Conservation (phyloP, 305 asterid species). For the Fraxinus xanthoxyloides region DNA sequence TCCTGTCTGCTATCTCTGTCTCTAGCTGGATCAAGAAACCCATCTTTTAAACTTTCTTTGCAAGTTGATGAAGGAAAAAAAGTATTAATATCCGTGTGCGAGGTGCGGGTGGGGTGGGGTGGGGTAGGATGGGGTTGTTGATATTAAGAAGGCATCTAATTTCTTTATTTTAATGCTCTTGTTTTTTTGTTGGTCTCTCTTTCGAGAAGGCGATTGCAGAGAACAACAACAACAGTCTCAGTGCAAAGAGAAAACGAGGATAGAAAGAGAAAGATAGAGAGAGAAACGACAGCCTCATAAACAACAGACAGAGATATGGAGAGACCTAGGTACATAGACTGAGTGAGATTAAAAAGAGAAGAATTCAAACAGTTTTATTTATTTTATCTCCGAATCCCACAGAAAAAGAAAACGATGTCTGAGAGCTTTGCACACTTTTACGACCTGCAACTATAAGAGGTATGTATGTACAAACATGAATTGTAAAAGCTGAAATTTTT, state of each 20-base stretch:
- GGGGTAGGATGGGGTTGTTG: not conserved
- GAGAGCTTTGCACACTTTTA: slow-evolving; percentile 61
- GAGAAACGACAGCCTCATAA: slow-evolving; percentile 51
- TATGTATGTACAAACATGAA: slow-evolving; percentile 32
- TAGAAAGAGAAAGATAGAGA: slow-evolving; percentile 37
- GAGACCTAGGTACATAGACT: not conserved
- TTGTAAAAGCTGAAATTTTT: slow-evolving; percentile 43
- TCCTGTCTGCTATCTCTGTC: slow-evolving; percentile 46
- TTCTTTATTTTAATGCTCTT: slow-evolving; percentile 10
- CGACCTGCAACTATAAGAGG: slow-evolving; percentile 75
- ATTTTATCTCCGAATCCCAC: slow-evolving; percentile 42
- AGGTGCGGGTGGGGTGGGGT: not conserved
- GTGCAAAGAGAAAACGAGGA: slow-evolving; percentile 34
- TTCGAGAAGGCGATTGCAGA: slow-evolving; percentile 82
- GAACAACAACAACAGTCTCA: slow-evolving; percentile 46
- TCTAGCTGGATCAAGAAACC: slow-evolving; percentile 36
- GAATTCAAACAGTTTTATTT: slow-evolving; percentile 4
- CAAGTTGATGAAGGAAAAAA: slow-evolving; percentile 35
- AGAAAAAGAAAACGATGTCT: slow-evolving; percentile 86
- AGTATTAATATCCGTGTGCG: not conserved
- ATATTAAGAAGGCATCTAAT: slow-evolving; percentile 31
- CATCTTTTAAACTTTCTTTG: slow-evolving; percentile 41
- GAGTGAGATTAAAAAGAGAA: slow-evolving; percentile 10
- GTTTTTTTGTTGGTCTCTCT: slow-evolving; percentile 41
- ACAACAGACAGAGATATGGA: slow-evolving; percentile 41